A percentile compares a stretch with the other conserved stretches of the same genome.
These are phyloP conservation scores for Dacryopinax spathularia DNA, from an alignment of 768 basidiomycete genomes.

Conservation along the genomic window DNA sequence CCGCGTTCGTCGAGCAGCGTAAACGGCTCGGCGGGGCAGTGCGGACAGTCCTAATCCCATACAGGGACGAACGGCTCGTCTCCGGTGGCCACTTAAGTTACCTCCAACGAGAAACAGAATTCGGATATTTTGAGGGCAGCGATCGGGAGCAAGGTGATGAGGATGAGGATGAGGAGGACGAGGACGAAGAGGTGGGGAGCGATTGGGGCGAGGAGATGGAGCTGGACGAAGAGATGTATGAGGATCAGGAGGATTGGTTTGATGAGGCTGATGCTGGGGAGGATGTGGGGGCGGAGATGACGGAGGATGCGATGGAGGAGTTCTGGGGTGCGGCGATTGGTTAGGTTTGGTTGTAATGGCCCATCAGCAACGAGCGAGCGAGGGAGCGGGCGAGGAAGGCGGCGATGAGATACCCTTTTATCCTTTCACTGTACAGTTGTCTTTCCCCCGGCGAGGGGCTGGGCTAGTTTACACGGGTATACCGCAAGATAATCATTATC, in stretches of 20 bases:
- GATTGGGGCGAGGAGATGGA: neutral
- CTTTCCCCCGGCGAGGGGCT: too few relatives aligned
- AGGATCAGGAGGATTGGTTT: neutral
- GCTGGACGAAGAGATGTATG: neutral
- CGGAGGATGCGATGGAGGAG: neutral
- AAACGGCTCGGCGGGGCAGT: neutral
- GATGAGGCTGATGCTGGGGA: neutral
- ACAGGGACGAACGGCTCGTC: neutral
- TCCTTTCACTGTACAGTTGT: too few relatives aligned
- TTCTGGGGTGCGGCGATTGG: neutral
- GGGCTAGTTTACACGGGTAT: too few relatives aligned
- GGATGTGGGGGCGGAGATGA: neutral
- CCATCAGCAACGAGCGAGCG: too few relatives aligned
- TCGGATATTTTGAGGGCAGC: constrained; percentile 1
- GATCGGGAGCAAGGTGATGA: neutral
- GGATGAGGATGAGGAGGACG: neutral
- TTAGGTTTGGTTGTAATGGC: neutral
- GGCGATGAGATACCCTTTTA: neutral
- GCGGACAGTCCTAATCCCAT: neutral
- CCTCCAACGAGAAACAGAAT: neutral
- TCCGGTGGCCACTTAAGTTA: neutral
- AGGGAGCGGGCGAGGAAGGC: neutral
- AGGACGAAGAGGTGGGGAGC: neutral
- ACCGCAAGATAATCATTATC: too few relatives aligned
- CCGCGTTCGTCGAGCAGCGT: neutral